phyloP scores from a whole-genome alignment of 2,329 filamentous ascomycete genomes.

The Endoconidiophora laricicola region DNA sequence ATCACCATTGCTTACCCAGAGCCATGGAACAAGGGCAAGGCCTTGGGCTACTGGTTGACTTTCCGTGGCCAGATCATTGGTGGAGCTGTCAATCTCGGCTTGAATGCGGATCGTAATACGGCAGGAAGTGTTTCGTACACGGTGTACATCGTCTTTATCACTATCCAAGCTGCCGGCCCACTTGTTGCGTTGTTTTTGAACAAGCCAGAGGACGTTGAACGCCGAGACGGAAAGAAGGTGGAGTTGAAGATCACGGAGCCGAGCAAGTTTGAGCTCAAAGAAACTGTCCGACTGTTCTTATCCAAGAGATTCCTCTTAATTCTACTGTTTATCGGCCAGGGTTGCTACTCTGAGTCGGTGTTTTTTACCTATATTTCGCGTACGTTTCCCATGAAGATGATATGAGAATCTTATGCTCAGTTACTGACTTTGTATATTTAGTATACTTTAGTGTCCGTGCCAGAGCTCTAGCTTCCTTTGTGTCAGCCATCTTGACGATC shows the following conservation, averaged over 20 bases:
- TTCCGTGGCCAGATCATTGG: constrained; percentile 51
- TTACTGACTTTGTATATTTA: constrained; percentile 8
- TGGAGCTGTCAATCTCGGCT: constrained; percentile 52
- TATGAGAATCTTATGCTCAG: not conserved
- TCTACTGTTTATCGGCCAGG: constrained; percentile 51
- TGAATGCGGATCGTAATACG: constrained; percentile 38
- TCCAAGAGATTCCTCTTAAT: constrained; percentile 46
- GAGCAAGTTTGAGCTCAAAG: constrained; percentile 41
- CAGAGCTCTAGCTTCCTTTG: constrained; percentile 52
- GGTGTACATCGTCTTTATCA: constrained; percentile 55
- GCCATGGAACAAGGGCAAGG: constrained; percentile 46
- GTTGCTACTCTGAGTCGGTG: constrained; percentile 54
- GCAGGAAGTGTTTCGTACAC: constrained; percentile 52
- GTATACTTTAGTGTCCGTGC: constrained; percentile 56
- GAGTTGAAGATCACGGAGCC: constrained; percentile 38
- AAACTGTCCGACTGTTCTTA: constrained; percentile 41
- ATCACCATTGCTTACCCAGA: constrained; percentile 59
- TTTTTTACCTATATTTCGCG: constrained; percentile 50
- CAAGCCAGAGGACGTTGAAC: constrained; percentile 42
- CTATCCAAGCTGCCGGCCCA: constrained; percentile 47
- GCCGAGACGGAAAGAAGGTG: constrained; percentile 48
- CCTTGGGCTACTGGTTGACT: constrained; percentile 51
- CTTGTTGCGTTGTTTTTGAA: constrained; percentile 49
- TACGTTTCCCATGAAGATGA: constrained; percentile 15
- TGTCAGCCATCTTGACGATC: constrained; percentile 51